Conservation (phyloP, 345 rosid genomes). For the Linum trigynum region DNA sequence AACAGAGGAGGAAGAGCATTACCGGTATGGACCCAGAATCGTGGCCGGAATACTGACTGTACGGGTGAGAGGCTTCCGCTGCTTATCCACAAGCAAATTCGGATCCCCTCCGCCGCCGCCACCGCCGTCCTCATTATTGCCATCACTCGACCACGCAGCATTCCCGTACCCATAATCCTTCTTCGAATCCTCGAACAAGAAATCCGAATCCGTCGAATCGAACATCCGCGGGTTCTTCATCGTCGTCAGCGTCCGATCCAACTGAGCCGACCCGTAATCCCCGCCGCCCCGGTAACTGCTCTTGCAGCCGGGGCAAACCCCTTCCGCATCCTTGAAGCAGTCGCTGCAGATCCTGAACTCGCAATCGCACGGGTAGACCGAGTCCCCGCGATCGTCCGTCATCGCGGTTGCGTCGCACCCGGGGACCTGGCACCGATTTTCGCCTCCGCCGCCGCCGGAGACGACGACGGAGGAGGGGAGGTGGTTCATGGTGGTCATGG, state of each 20-base stretch:
- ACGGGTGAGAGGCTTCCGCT: slow-evolving; percentile 47
- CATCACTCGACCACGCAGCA: slow-evolving; percentile 39
- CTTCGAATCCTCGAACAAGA: slow-evolving; percentile 31
- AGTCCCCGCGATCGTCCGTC: slow-evolving; percentile 25
- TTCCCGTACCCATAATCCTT: slow-evolving; percentile 44
- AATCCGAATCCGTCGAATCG: slow-evolving; percentile 19
- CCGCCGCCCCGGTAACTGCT: slow-evolving; percentile 29
- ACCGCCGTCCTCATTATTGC: slow-evolving; percentile 11
- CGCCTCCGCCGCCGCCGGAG: slow-evolving; percentile 22
- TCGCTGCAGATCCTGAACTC: slow-evolving; percentile 41
- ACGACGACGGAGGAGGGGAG: too few relatives aligned
- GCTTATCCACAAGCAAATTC: slow-evolving; percentile 21
- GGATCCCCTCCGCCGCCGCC: slow-evolving; percentile 17
- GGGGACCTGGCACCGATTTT: slow-evolving; percentile 22
- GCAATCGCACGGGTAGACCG: slow-evolving; percentile 36
- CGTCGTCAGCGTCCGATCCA: slow-evolving; percentile 25
- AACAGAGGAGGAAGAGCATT: not conserved
- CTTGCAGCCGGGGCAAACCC: slow-evolving; percentile 46
- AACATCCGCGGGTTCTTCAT: slow-evolving; percentile 13
- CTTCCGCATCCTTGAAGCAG: slow-evolving; percentile 34
- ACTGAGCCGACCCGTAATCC: slow-evolving; percentile 10
- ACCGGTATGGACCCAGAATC: slow-evolving; percentile 47
- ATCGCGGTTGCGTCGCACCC: slow-evolving; percentile 35
- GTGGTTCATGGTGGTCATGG: too few relatives aligned
- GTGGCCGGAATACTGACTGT: slow-evolving; percentile 33